phyloP scores from a whole-genome alignment of 768 basidiomycete species.

The Rhodotorula kratochvilovae region DNA sequence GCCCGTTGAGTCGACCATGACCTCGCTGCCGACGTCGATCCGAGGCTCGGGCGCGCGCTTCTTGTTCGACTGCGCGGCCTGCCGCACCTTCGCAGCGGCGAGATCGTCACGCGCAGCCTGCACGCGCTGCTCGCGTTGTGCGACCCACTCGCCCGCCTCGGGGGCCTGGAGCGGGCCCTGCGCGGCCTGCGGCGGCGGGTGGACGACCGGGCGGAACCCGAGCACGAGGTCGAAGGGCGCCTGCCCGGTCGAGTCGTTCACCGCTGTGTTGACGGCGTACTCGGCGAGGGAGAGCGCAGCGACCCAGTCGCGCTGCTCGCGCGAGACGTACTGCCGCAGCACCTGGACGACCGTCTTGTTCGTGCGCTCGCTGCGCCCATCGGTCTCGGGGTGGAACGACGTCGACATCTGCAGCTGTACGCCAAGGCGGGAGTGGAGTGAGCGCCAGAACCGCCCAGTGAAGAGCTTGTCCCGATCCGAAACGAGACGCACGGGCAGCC shows the following conservation, averaged over 20 bases:
- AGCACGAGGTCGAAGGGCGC: conserved; percentile 13
- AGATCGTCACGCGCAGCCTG: conserved; percentile 7
- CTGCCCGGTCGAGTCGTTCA: not conserved
- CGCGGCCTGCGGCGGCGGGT: too few species aligned
- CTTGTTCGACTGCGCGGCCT: conserved; percentile 45
- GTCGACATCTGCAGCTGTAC: conserved; percentile 8
- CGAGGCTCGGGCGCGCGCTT: conserved; percentile 37
- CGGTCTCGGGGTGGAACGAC: conserved; percentile 14
- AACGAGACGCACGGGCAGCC: conserved; percentile 1
- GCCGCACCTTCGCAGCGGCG: conserved; percentile 30
- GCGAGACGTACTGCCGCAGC: not conserved
- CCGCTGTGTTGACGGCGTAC: conserved; percentile 10
- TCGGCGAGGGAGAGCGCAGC: not conserved
- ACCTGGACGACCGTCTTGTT: conserved; percentile 21
- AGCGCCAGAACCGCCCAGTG: conserved; percentile 1
- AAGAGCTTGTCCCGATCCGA: conserved; percentile 13
- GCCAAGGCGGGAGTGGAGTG: not conserved
- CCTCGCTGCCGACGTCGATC: conserved; percentile 47
- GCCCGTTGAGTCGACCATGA: conserved; percentile 48
- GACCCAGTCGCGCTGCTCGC: conserved; percentile 8
- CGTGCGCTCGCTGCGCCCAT: conserved; percentile 10
- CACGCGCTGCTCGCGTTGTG: not conserved
- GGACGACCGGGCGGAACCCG: conserved; percentile 1
- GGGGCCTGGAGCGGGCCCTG: too few species aligned
- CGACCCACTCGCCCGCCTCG: not conserved